Base-by-base conservation (phyloP, 139 green algal genomes). In the Micractinium sp. region DNA sequence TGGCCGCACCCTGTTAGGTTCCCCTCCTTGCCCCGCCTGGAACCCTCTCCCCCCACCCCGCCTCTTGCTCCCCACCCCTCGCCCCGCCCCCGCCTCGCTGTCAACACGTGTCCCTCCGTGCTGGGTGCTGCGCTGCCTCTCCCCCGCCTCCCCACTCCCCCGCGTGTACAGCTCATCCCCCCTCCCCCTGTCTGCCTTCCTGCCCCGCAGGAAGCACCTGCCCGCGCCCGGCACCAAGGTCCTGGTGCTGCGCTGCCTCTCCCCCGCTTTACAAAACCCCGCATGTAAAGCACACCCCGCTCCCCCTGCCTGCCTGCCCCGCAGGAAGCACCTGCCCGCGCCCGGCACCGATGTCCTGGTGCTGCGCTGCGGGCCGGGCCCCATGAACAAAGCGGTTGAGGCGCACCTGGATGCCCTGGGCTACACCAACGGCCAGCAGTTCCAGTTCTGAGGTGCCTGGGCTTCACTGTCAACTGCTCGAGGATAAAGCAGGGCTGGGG, bases 331-430 rank as follows among this genome's bases (percentile, higher is more conserved):
- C 77, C 89, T 96, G 41, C 91, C 95, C 31, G 61, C 93, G 22
- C 92, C 96, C 2, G 84, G 33, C 73, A 23, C 87, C 27, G 89
- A 94, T 82, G 87, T 92, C 13, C 86, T 97, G 88, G 86, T 97
- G 15, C 91, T 98, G 82, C 93, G 93, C 20, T 99, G 97, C 90
- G 97, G 97, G 0, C 97, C 97, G 4, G 88, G 69, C 23, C 94
- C 96, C 33, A 99, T 99, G 97, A 97, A 95, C 56, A 95, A 96
- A 41, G 97, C 97, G 31, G 96, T 99, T 95, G 93, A 95, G 79
- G 91, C 82, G 19, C 88, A 95, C 82, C 80, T 98, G 78, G 93
- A 97, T 19, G 89, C 69, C 23, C 88, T 99, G 31, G 97, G 97
- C 15, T 97, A 98, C 89, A 63, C 85, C 3, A 90, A 93, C 60